Evolutionary conservation across 148 eudicot genomes (phyloP), one percentile per base, ranked within the genome.

Genomic region (Rhododendron griersonianum): DNA sequence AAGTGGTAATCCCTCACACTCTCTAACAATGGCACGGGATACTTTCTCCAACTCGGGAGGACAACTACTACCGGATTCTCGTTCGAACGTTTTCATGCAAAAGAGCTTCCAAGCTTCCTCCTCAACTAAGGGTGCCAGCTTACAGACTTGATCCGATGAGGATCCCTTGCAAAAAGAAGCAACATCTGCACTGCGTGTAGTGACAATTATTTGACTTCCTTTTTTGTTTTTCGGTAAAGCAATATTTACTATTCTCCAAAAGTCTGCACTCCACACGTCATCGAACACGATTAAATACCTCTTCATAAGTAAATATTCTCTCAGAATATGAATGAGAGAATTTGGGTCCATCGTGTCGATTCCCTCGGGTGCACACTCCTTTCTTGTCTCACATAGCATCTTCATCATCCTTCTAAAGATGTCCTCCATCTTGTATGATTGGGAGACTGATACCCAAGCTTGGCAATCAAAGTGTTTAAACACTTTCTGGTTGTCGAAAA

Each of bases 1-100:
- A 79, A 79, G 81, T 6, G 59, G 81, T 28, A 48, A 79, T 25
- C 59, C 81, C 48, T 79, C 81, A 47, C 78, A 83, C 7, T 45
- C 45, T 44, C 11, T 65, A 9, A 65, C 14, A 2, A 65, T 65
- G 11, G 71, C 28, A 23, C 30, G 30, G 4, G 71, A 63, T n/a
- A 63, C 71, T 7, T 63, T 8, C 71, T 63, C 30, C 11, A 63
- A 23, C 3, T 63, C 30, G 0, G 30, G 11, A 23, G 71, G 71
- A 63, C 71, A 63, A 63, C 9, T 9, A 63, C 30, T 1, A 2
- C 11, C 3, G 0, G 0, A 23, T 28, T 63, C 71, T 1, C n/a
- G 3, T 63, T 23, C 4, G 3, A 63, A 63, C 0, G 71, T 28
- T 63, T 63, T 63, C 28, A n/a, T 63, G 30, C 71, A 63, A 63